Evolutionary conservation across 345 rosid species (phyloP).

Genomic region (Rubroshorea leprosula): DNA sequence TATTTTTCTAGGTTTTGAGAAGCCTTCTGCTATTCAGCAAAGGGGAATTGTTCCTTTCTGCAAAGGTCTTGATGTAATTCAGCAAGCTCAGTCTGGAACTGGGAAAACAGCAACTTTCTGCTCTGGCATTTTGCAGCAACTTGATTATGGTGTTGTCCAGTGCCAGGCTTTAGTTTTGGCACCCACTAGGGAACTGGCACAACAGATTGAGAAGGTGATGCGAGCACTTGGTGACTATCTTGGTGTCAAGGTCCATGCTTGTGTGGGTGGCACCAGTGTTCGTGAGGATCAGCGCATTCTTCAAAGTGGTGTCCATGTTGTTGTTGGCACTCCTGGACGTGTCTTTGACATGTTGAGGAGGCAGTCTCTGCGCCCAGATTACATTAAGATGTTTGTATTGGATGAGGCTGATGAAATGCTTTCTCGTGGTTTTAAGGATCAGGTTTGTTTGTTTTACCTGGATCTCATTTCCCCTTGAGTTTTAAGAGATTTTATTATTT

Average conservation of each 20-base stretch:
- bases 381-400: conserved; percentile 79
- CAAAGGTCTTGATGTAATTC: conserved; percentile 92
- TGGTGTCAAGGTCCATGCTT: conserved; percentile 90
- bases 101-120: conserved; percentile 95
- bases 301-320: conserved; percentile 90
- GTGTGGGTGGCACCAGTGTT: conserved; percentile 94
- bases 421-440: conserved; percentile 92
- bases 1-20: conserved; percentile 59
- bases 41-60: conserved; percentile 91
- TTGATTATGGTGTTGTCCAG: conserved; percentile 54
- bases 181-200: conserved; percentile 88
- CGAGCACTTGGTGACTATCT: conserved; percentile 88
- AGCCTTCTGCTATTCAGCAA: conserved; percentile 96
- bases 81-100: conserved; percentile 95
- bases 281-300: conserved; percentile 92
- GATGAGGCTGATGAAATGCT: conserved; percentile 99
- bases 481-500: conserved; percentile 3
- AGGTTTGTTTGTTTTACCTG: conserved; percentile 43
- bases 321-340: conserved; percentile 96
- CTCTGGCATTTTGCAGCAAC: conserved; percentile 88
- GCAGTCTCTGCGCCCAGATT: conserved; percentile 77
- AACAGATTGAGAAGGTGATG: conserved; percentile 97
- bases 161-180: conserved; percentile 91
- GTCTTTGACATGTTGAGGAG: conserved; percentile 91
- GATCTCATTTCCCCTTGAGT: neutral